Base-by-base conservation (phyloP, 768 basidiomycete genomes). In the Termitomyces eurrhizus region DNA sequence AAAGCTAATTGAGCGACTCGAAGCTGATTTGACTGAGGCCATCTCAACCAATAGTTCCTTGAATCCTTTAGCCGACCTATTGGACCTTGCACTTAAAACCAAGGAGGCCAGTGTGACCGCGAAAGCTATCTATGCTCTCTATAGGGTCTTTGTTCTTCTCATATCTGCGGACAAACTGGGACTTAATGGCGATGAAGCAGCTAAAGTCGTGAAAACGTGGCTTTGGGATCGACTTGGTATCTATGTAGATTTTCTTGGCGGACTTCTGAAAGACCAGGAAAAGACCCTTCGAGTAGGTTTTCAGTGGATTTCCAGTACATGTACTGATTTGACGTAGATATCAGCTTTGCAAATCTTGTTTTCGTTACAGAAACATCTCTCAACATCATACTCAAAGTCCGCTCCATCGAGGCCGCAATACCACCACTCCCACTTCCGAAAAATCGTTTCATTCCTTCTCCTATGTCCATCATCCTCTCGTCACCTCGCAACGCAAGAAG, bases 81-180 rank as follows among this genome's bases (percentile, higher is more conserved):
- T 93, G 56, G 75, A 83, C 16, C 72, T 92, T 35, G 78, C 86
- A 0, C 71, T 78, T 35, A 70, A 75, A 18, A 70, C 79, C 1
- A 66, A 75, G 45, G 80, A 85, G 44, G 75, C 90, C 0, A 79
- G 80, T 63, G 79, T 83, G 33, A 81, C 85, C 14, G 89, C 78
- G 18, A 93, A 90, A 69, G 87, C 83, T 1, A 81, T 94, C 18
- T 96, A 93, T 73, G 88, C 93, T 0, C 71, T 90, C 6, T 95
- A 96, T 71, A 77, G 95, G 42, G 58, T 67, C 29, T 62, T 67
- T 37, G 56, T 63, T 45, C 66, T 71, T 18, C 62, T 67, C 0
- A 63, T 67, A 14, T 37, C 61, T 18, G 44, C 79, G 35, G 83
- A 86, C 3, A 84, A 86, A 63, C 74, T 93, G 14, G 77, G 76